Conservation (phyloP, 331 rosid species). For the Arachis monticola region DNA sequence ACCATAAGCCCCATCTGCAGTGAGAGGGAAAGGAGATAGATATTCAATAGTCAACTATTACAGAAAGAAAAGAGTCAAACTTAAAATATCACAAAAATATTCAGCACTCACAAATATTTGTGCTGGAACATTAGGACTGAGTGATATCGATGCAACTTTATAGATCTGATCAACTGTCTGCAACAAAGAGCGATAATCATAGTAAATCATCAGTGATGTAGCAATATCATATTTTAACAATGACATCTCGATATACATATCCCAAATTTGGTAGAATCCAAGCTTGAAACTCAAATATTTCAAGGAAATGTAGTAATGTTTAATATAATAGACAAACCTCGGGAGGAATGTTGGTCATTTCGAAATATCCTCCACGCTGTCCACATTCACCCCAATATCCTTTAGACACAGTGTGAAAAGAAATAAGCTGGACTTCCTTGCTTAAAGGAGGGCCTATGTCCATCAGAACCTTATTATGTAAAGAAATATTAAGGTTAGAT, state of each 20-base stretch:
- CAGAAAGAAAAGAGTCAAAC: constrained; percentile 17
- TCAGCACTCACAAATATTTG: constrained; percentile 88
- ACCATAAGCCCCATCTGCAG: constrained; percentile 96
- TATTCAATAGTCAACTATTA: constrained; percentile 22
- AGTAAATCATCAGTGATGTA: constrained; percentile 15
- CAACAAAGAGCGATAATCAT: constrained; percentile 40
- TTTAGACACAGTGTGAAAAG: constrained; percentile 92
- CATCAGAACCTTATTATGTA: constrained; percentile 69
- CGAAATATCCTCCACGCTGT: constrained; percentile 98
- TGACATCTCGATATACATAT: not conserved
- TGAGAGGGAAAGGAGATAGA: constrained; percentile 29
- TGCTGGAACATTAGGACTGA: constrained; percentile 98
- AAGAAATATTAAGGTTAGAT: constrained; percentile 29
- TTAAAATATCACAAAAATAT: constrained; percentile 39
- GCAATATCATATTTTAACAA: not conserved
- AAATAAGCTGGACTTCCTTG: constrained; percentile 86
- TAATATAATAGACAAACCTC: constrained; percentile 57
- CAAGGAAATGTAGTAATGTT: constrained; percentile 19
- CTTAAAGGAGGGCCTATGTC: constrained; percentile 83
- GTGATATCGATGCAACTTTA: constrained; percentile 83
- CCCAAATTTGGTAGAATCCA: constrained; percentile 29
- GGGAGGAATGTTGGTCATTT: constrained; percentile 96
- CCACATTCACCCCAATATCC: constrained; percentile 99
- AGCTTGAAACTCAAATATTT: constrained; percentile 15
- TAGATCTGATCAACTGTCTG: constrained; percentile 99